Evolutionary conservation across 2,329 filamentous ascomycete genomes (phyloP).

Genomic region (Epichloe brachyelytri): DNA sequence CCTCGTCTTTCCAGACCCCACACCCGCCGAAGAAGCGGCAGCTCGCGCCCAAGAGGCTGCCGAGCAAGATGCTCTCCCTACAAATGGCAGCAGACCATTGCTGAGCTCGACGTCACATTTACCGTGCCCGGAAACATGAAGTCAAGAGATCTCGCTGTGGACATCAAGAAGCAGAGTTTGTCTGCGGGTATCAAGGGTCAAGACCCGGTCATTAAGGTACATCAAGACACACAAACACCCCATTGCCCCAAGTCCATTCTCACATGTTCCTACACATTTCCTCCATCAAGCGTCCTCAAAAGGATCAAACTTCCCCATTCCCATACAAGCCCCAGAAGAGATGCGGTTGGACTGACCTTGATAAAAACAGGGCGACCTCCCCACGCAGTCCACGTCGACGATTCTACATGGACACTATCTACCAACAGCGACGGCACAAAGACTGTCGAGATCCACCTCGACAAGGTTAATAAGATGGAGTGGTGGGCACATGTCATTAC

Average conservation of each 20-base stretch:
- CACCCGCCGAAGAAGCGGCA: conserved; percentile 43
- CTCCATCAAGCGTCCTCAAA: background rate
- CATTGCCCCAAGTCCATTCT: background rate
- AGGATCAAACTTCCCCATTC: background rate
- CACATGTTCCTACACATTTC: background rate
- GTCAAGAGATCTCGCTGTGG: conserved; percentile 69
- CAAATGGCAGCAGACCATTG: conserved; percentile 92
- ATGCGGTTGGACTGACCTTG: background rate
- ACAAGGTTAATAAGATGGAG: conserved; percentile 94
- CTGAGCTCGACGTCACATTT: conserved; percentile 70
- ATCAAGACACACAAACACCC: conserved; percentile 26
- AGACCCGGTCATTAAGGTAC: conserved; percentile 67
- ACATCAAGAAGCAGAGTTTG: conserved; percentile 67
- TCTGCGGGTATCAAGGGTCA: conserved; percentile 80
- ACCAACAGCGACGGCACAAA: conserved; percentile 55
- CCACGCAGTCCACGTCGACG: conserved; percentile 66
- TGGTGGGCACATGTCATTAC: conserved; percentile 96
- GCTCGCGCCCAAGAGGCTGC: conserved; percentile 60
- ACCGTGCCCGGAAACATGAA: conserved; percentile 72
- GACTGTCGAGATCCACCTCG: conserved; percentile 68
- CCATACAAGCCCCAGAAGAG: background rate
- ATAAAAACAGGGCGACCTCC: conserved; percentile 63
- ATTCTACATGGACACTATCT: conserved; percentile 88
- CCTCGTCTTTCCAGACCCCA: conserved; percentile 29
- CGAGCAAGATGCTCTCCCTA: conserved; percentile 91